Base-by-base conservation (phyloP, 352 stramenopile species). In the Globisporangium middletonii region DNA sequence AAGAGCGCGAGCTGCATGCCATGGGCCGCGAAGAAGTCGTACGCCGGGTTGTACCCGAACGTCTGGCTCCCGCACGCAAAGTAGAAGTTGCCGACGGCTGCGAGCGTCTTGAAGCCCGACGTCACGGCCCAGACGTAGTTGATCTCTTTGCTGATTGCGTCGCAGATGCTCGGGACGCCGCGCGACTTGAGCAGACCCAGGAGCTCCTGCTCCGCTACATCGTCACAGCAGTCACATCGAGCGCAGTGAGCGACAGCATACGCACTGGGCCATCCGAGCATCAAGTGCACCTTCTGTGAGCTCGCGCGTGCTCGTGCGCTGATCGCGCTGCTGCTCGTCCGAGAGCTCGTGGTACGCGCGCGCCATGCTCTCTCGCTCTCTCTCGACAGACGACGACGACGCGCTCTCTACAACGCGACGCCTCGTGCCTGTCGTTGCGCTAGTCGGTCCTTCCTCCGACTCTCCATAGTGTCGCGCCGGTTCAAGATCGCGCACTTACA, bases 101-200 rank as follows among this genome's bases (percentile, higher is more conserved):
- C 64, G 27, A 92, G 69, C 30, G 79, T 89, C 63, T 75, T 72
- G 64, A 89, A 90, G 18, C 77, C 79, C 7, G 79, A 88, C 9
- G 71, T 68, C 18, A 87, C 79, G 16, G 79, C 78, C 82, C 79
- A 90, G 27, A 71, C 77, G 56, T 88, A 88, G 61, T 85, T 80
- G 55, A 92, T 90, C 64, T 89, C 82, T n/a, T 73, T 71, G 45
- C 68, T 85, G 58, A 92, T 83, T 7, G 82, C 73, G 19, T 83
- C 73, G 57, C 79, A 88, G 38, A 92, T 81, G 45, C 79, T 87
- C 23, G 65, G 54, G 23, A 90, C 77, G 26, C 79, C 79, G 38
- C 75, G 74, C 7, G 65, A 60, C 64, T 88, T 88, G 53, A 92
- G 72, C 50, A 90, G 53, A 43, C 60, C 37, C 44, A 92, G 60